Evolutionary conservation across 768 basidiomycete genomes (phyloP), one percentile per base, ranked within the genome.

Genomic region (Panaeolus cyanescens): DNA sequence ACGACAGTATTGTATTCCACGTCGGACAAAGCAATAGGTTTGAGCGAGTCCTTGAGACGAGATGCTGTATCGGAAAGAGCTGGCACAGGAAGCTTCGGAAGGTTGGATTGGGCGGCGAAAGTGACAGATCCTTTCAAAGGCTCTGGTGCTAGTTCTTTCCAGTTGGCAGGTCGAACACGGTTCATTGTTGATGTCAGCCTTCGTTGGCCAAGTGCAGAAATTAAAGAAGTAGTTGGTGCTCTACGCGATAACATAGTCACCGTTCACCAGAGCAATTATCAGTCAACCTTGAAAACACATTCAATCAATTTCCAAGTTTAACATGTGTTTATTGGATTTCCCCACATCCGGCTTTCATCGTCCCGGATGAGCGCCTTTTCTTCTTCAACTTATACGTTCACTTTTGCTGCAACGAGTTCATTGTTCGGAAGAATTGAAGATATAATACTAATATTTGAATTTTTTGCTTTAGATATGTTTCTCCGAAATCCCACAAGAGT

Each of bases 51-150:
- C 70, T 89, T 90, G 67, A 97, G 81, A 56, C 85, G 83, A 34
- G 76, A 74, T 19, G 95, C 76, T 1, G 94, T 96, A 13, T 82
- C 77, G 2, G 74, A 62, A 7, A 97, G 84, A 25, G 82, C 74
- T 12, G 91, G 88, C 0, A 97, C 87, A 0, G 95, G 96, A 7
- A 98, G 84, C 50, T 78, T 79, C 0, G 88, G 89, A 4, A 97
- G 82, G 8, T 76, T 72, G 0, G 77, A 65, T 69, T 95, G 92
- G 3, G 81, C 79, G 1, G 82, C 82, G 70, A 92, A 93, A 12
- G 93, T 91, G 15, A 80, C 71, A 10, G 89, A 75, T 31, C 76
- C 77, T 2, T 77, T 71, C 1, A 81, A 74, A 7, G 88, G 78
- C 40, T 79, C 74, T 0, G 92, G 91, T 0, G 93, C 92, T 56